phyloP scores from a whole-genome alignment of 371 early-diverging fungal species.

The Lichtheimia ramosa region DNA sequence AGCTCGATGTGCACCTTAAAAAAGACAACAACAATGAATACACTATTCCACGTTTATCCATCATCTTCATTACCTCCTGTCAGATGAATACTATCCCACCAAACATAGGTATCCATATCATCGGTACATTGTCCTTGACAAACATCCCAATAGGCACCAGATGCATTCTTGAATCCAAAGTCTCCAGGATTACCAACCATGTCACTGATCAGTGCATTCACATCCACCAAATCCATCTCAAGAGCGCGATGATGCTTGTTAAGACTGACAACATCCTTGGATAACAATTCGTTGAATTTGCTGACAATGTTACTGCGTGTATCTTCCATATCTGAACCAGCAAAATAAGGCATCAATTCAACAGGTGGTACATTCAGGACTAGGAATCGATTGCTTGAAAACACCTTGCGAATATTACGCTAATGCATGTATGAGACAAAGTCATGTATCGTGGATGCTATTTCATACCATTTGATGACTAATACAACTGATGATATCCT shows the following conservation, averaged over 20 bases:
- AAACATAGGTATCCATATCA: conserved; percentile 34
- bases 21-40: background rate
- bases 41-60: too few relatives aligned
- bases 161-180: conserved; percentile 36
- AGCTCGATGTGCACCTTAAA: conserved; percentile 32
- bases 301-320: conserved; percentile 21
- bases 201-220: conserved; percentile 28
- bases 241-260: conserved; percentile 29
- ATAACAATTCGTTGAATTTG: conserved; percentile 25
- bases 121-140: conserved; percentile 45
- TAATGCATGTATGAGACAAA: conserved; percentile 4
- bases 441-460: background rate
- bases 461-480: conserved; percentile 34
- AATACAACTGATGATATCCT: conserved; percentile 30
- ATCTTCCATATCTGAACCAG: conserved; percentile 10
- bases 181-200: conserved; percentile 25
- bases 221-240: conserved; percentile 33
- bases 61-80: conserved; percentile 35
- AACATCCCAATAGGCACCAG: conserved; percentile 38
- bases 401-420: conserved; percentile 39
- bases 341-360: conserved; percentile 38
- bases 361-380: conserved; percentile 38
- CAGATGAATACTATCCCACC: conserved; percentile 50
- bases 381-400: conserved; percentile 33
- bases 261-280: conserved; percentile 23